These are phyloP conservation scores for Exidia glandulosa DNA, from an alignment of 768 basidiomycete genomes.

Conservation along the genomic window DNA sequence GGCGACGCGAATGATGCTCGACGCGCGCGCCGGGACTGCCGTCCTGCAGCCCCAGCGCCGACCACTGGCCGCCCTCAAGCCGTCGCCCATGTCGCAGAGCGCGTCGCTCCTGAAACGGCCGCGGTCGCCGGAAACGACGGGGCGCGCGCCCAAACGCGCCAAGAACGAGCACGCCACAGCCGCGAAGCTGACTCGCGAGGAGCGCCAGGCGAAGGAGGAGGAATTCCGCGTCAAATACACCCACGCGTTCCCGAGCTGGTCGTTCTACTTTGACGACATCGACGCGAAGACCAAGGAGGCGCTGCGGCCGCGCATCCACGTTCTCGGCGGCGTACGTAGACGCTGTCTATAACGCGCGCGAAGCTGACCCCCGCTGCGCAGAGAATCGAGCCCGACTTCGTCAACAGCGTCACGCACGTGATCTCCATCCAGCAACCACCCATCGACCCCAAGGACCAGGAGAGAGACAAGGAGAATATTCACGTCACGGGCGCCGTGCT, in stretches of 20 bases:
- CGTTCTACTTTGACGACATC: constrained; percentile 72
- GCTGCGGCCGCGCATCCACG: constrained; percentile 45
- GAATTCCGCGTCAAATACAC: constrained; percentile 80
- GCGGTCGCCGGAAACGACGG: not conserved
- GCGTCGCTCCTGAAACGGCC: not conserved
- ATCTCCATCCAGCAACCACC: constrained; percentile 58
- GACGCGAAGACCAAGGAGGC: constrained; percentile 29
- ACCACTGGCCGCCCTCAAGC: not conserved
- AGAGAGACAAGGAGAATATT: constrained; percentile 58
- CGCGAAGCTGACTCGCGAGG: constrained; percentile 30
- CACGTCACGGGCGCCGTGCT: constrained; percentile 17
- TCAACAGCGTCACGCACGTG: constrained; percentile 75
- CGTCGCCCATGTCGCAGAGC: not conserved
- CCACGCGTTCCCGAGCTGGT: constrained; percentile 72
- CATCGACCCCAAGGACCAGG: constrained; percentile 21
- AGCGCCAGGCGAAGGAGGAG: constrained; percentile 44
- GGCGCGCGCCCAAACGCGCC: not conserved
- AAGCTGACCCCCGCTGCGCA: constrained; percentile 21
- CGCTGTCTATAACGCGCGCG: not conserved
- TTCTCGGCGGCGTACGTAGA: constrained; percentile 67
- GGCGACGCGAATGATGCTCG: not conserved
- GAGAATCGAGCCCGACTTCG: constrained; percentile 85
- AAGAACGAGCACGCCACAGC: not conserved
- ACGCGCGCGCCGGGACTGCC: not conserved
- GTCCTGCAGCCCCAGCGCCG: not conserved